Conservation (phyloP, 169 alveolate genomes). For the Babesia ovis region DNA sequence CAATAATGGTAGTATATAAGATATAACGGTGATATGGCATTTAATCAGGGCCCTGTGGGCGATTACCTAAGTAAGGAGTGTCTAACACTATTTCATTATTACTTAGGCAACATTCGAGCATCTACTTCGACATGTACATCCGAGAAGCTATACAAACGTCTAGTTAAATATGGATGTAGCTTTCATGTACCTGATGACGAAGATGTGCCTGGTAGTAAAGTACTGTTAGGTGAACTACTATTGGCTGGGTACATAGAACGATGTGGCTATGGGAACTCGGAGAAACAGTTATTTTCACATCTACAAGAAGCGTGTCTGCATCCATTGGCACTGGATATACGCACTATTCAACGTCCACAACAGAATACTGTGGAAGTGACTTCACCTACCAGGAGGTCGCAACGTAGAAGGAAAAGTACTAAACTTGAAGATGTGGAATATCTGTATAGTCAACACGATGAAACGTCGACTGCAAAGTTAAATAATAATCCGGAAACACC, state of each 20-base stretch:
- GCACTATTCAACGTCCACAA: neutral
- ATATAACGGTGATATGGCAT: neutral
- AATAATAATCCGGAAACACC: neutral
- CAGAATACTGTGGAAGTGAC: neutral
- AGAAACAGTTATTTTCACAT: neutral
- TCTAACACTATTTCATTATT: neutral
- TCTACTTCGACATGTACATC: conserved; percentile 3
- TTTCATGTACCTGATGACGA: neutral
- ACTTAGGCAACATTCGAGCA: conserved; percentile 5
- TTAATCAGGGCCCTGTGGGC: neutral
- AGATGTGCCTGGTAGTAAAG: conserved; percentile 22
- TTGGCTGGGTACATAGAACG: conserved; percentile 9
- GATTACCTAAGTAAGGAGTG: conserved; percentile 19
- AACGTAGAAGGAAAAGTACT: neutral
- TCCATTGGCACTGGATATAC: conserved; percentile 4
- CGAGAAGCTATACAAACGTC: conserved; percentile 26
- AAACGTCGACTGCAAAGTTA: neutral
- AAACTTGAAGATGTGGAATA: no score
- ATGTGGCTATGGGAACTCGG: neutral
- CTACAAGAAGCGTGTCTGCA: conserved; percentile 15
- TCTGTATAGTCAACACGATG: neutral
- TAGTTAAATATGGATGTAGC: conserved; percentile 2
- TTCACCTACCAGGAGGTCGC: neutral
- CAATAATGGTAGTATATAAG: neutral
- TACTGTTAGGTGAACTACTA: conserved; percentile 27